Percentiles rank a stretch among this genome's conserved stretches.
Conservation (phyloP, 2,329 filamentous ascomycete species). For the Claviceps africana region DNA sequence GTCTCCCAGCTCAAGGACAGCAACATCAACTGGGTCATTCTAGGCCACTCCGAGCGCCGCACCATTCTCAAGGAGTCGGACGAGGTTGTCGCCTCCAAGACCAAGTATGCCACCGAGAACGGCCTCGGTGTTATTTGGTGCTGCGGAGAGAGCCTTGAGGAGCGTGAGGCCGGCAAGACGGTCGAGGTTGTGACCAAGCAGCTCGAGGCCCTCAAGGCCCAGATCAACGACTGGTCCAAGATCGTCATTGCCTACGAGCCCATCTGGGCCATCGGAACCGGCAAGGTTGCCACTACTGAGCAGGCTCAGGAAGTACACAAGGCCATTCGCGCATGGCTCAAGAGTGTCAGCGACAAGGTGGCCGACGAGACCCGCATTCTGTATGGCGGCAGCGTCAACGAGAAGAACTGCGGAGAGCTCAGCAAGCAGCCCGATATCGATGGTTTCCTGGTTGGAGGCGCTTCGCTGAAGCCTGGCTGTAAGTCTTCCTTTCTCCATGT, state of each 20-base stretch:
- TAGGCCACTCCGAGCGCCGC: constrained; percentile 91
- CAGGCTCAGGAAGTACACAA: constrained; percentile 92
- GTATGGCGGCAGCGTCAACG: constrained; percentile 90
- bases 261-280: constrained; percentile 92
- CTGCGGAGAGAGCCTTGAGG: constrained; percentile 89
- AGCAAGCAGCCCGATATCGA: constrained; percentile 91
- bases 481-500: constrained; percentile 24
- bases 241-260: constrained; percentile 97
- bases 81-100: constrained; percentile 79
- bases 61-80: constrained; percentile 80
- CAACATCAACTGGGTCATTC: constrained; percentile 76
- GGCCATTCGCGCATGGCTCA: constrained; percentile 81
- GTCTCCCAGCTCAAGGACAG: constrained; percentile 82
- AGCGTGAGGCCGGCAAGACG: constrained; percentile 76
- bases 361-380: constrained; percentile 84
- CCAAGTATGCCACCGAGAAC: constrained; percentile 78
- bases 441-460: constrained; percentile 92
- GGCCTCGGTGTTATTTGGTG: constrained; percentile 89
- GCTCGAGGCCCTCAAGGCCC: constrained; percentile 65
- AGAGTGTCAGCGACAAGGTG: constrained; percentile 58
- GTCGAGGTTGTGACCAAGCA: constrained; percentile 75
- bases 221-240: constrained; percentile 78
- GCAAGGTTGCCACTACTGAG: constrained; percentile 77
- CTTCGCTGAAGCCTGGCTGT: constrained; percentile 93
- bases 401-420: constrained; percentile 95